phyloP scores from a whole-genome alignment of 495 filamentous ascomycete genomes.

The Neohortaea acidophila region DNA sequence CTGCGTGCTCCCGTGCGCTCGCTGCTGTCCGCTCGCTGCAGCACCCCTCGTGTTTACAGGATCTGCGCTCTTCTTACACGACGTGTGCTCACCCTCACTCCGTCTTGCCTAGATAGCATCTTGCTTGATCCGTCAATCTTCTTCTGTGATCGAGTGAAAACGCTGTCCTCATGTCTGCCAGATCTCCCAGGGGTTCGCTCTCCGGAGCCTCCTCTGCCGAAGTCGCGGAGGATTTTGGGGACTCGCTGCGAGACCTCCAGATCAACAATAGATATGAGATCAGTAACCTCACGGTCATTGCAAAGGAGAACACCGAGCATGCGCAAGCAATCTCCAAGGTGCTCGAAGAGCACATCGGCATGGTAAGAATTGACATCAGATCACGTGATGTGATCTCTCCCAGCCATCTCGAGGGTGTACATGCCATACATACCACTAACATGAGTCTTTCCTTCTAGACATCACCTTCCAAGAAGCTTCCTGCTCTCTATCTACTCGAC shows the following conservation, averaged over 20 bases:
- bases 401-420: slow-evolving; percentile 3
- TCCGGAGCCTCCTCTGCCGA: slow-evolving; percentile 48
- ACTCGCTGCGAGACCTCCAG: slow-evolving; percentile 79
- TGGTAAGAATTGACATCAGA: slow-evolving; percentile 45
- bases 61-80: too few species aligned
- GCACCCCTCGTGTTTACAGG: too few species aligned
- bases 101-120: slow-evolving; percentile 3
- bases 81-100: too few species aligned
- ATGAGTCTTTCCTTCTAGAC: slow-evolving; percentile 41
- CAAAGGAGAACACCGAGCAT: slow-evolving; percentile 89
- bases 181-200: slow-evolving; percentile 14
- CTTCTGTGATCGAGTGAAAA: slow-evolving; percentile 1
- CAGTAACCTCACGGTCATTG: slow-evolving; percentile 86
- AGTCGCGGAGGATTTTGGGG: slow-evolving; percentile 86
- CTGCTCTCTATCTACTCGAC: slow-evolving; percentile 93
- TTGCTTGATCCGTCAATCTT: slow-evolving; percentile 1
- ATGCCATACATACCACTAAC: not conserved
- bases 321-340: slow-evolving; percentile 79
- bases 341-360: slow-evolving; percentile 79
- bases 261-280: slow-evolving; percentile 85
- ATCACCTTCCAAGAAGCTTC: slow-evolving; percentile 69
- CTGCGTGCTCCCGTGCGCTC: too few species aligned
- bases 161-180: slow-evolving; percentile 45
- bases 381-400: slow-evolving; percentile 2
- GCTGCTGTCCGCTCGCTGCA: too few species aligned